phyloP scores from a whole-genome alignment of 345 rosid species.

The Acer saccharum region DNA sequence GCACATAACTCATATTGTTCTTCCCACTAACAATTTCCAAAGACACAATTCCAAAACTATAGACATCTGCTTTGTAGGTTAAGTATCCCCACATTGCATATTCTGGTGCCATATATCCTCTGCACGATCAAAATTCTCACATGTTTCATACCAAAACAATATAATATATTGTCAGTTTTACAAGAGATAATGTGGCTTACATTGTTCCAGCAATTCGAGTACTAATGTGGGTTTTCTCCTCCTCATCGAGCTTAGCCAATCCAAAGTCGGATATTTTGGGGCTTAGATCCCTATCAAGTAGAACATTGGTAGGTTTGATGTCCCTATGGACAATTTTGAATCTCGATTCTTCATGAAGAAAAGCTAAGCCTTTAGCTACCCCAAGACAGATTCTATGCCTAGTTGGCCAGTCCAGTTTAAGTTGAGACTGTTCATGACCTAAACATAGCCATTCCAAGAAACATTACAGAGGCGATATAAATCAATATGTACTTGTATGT shows the following conservation, averaged over 20 bases:
- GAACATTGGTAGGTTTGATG: constrained; percentile 58
- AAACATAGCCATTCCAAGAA: no score
- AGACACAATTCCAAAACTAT: constrained; percentile 43
- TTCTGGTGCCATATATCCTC: constrained; percentile 53
- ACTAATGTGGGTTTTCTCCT: constrained; percentile 55
- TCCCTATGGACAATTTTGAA: constrained; percentile 63
- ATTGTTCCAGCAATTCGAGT: constrained; percentile 69
- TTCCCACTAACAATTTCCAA: constrained; percentile 39
- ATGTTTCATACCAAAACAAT: background rate
- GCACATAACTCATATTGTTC: constrained; percentile 26
- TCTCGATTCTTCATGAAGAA: constrained; percentile 59
- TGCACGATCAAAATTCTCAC: constrained; percentile 10
- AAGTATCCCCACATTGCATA: constrained; percentile 49
- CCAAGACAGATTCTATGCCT: constrained; percentile 54
- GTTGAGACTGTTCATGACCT: constrained; percentile 15
- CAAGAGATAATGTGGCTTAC: constrained; percentile 25
- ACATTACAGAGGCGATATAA: no score
- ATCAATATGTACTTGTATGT: no score
- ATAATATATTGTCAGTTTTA: no score
- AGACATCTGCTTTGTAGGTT: constrained; percentile 44
- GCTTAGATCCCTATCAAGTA: constrained; percentile 49
- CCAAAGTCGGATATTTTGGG: constrained; percentile 72
- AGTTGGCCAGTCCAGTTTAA: constrained; percentile 46
- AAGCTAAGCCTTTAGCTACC: constrained; percentile 59
- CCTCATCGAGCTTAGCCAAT: constrained; percentile 52